Evolutionary conservation across 2,329 filamentous ascomycete species (phyloP).

Genomic region (Alternaria angustiovoidea): DNA sequence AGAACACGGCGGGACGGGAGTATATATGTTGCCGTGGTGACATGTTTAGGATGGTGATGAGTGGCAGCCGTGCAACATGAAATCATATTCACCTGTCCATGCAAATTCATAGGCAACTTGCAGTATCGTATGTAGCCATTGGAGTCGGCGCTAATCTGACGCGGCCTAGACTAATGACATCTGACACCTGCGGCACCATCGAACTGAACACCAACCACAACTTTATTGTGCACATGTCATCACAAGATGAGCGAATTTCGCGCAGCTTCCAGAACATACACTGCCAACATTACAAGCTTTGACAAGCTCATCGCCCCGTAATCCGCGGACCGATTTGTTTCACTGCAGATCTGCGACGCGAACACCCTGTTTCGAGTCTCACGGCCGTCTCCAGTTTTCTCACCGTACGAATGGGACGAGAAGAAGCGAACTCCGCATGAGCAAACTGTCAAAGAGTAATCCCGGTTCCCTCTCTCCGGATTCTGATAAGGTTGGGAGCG

Average conservation of each 20-base stretch:
- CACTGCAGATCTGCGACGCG: conserved; percentile 8
- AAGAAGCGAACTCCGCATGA: neutral
- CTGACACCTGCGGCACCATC: neutral
- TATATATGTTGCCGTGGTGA: neutral
- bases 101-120: no score
- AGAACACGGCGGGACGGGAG: neutral
- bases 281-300: conserved; percentile 2
- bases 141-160: neutral
- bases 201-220: neutral
- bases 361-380: conserved; percentile 14
- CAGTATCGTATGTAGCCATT: neutral
- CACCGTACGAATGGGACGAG: neutral
- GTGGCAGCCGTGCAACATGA: no score
- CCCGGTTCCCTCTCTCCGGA: neutral
- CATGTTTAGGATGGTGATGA: neutral
- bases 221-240: neutral
- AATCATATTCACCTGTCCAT: neutral
- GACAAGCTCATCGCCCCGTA: neutral
- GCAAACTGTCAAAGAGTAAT: neutral
- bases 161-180: neutral
- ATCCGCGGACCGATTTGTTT: conserved; percentile 13
- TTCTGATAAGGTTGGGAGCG: neutral
- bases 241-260: neutral
- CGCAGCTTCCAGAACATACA: neutral
- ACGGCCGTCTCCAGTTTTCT: conserved; percentile 12